Conservation (phyloP, 768 basidiomycete genomes). For the Jaapia argillacea region DNA sequence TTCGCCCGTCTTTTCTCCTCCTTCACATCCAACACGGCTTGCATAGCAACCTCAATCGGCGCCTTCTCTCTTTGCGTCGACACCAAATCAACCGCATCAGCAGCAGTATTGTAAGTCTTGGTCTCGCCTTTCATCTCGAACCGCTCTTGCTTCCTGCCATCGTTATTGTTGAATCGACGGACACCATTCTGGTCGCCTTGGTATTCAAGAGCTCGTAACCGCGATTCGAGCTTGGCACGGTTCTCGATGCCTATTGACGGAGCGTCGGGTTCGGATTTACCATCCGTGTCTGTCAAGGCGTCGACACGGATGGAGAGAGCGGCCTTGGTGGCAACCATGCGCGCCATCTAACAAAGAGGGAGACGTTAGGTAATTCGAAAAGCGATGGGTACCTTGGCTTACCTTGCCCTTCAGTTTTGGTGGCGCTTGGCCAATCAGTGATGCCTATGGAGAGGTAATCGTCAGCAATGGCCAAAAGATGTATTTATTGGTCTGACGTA, state of each 20-base stretch:
- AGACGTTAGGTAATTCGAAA: not conserved
- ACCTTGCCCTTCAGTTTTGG: constrained; percentile 98
- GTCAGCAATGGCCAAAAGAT: constrained; percentile 1
- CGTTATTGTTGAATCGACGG: constrained; percentile 50
- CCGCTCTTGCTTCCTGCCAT: constrained; percentile 53
- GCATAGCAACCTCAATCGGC: constrained; percentile 65
- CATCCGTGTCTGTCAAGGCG: constrained; percentile 86
- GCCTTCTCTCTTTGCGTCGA: constrained; percentile 64
- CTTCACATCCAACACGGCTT: constrained; percentile 72
- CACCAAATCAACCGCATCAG: constrained; percentile 76
- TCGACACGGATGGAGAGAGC: constrained; percentile 97
- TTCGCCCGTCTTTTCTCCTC: constrained; percentile 78
- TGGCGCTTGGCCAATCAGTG: constrained; percentile 92
- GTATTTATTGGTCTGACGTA: too few relatives aligned
- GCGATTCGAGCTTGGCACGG: constrained; percentile 91
- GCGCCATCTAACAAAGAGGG: constrained; percentile 69
- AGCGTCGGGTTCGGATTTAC: constrained; percentile 74
- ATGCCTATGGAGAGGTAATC: constrained; percentile 48
- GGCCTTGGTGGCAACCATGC: constrained; percentile 99
- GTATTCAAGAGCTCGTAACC: constrained; percentile 81
- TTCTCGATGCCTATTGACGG: constrained; percentile 88
- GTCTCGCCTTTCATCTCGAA: constrained; percentile 78
- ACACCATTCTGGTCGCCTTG: constrained; percentile 67
- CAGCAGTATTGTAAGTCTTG: constrained; percentile 77
- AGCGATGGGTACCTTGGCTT: constrained; percentile 9